Evolutionary conservation across 352 stramenopile species (phyloP).

Genomic region (Phytophthora pisi): DNA sequence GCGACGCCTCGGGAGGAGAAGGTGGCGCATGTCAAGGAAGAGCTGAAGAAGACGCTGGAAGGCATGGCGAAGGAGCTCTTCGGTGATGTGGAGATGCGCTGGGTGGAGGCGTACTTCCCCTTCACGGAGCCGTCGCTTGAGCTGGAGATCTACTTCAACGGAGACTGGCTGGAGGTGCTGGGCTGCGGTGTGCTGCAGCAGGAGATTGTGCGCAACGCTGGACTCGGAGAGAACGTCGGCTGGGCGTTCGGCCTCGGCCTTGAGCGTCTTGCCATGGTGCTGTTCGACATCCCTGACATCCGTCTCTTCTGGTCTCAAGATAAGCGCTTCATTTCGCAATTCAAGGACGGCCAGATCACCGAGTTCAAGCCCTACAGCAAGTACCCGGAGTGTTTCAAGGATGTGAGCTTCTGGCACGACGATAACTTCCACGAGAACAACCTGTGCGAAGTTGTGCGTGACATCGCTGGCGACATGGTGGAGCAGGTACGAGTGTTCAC

Average conservation of each 20-base stretch:
- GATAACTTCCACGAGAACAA: constrained; percentile 96
- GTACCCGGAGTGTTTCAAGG: constrained; percentile 98
- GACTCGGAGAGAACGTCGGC: constrained; percentile 86
- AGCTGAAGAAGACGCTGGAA: constrained; percentile 96
- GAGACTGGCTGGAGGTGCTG: constrained; percentile 99
- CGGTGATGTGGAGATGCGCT: constrained; percentile 95
- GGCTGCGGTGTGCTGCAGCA: constrained; percentile 97
- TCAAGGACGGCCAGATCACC: constrained; percentile 92
- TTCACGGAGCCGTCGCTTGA: constrained; percentile 99
- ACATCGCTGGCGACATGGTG: constrained; percentile 97
- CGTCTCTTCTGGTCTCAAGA: constrained; percentile 99
- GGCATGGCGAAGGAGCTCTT: constrained; percentile 94
- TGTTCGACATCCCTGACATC: constrained; percentile 99
- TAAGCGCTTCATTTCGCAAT: constrained; percentile 93
- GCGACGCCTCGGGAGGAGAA: constrained; percentile 72
- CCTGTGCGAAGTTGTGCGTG: constrained; percentile 96
- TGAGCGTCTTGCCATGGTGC: constrained; percentile 98
- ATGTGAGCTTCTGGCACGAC: constrained; percentile 98
- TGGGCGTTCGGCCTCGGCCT: constrained; percentile 99
- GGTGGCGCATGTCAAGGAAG: constrained; percentile 83
- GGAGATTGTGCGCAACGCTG: constrained; percentile 92
- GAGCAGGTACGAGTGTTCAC: constrained; percentile 79
- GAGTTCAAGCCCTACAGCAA: constrained; percentile 99
- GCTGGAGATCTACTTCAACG: constrained; percentile 98
- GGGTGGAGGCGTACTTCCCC: constrained; percentile 99